Conservation (phyloP, 345 rosid species). For the Hibiscus trionum region DNA sequence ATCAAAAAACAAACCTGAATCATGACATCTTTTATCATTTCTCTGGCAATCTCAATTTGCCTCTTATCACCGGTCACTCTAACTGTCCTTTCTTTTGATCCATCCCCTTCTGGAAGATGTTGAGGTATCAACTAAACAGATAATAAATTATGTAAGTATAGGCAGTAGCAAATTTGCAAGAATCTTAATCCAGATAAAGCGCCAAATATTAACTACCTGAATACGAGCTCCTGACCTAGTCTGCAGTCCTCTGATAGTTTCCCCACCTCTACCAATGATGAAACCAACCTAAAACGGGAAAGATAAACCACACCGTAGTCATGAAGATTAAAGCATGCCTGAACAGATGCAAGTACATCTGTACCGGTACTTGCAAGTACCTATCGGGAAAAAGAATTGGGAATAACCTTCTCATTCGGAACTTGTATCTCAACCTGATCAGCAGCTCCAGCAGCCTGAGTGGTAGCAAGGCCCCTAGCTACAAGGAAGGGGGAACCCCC, state of each 20-base stretch:
- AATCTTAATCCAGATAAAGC: neutral
- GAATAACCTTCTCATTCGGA: conserved; percentile 79
- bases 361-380: neutral
- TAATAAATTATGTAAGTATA: conserved; percentile 10
- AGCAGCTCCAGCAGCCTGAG: conserved; percentile 37
- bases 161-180: neutral
- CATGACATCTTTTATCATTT: conserved; percentile 79
- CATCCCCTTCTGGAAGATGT: conserved; percentile 82
- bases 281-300: conserved; percentile 58
- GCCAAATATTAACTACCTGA: conserved; percentile 56
- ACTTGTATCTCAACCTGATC: conserved; percentile 83
- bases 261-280: conserved; percentile 89
- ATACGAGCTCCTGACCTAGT: conserved; percentile 88
- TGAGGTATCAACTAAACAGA: conserved; percentile 75
- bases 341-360: neutral
- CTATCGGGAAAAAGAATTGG: neutral
- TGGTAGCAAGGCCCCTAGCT: conserved; percentile 63
- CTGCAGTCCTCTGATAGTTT: conserved; percentile 83
- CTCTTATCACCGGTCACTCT: conserved; percentile 78
- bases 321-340: neutral
- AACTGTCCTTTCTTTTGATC: conserved; percentile 75
- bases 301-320: neutral
- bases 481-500: conserved; percentile 88
- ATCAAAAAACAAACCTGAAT: conserved; percentile 52
- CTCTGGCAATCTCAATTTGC: conserved; percentile 75